Evolutionary conservation across 768 basidiomycete species (phyloP), one percentile per base, ranked within the genome.

Genomic region (Rhizopogon vesiculosus): DNA sequence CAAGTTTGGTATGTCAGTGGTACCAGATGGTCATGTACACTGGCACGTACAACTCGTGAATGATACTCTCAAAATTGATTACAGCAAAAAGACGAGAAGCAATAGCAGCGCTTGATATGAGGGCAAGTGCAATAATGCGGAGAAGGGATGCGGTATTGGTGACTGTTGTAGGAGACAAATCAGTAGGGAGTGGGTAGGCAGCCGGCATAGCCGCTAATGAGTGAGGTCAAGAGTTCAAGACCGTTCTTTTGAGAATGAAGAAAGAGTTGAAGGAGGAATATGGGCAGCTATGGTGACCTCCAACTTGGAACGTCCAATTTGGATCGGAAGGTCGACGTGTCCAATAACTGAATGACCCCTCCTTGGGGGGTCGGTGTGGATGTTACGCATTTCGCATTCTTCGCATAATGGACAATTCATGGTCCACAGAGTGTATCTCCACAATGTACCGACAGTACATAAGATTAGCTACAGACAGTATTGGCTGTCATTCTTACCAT

Each of bases 41-140:
- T 29, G 44, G 5, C 0, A 82, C 93, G 63, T 61, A 97, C 94
- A 98, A 98, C 79, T 98, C 97, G 72, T 98, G 96, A 64, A 99
- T 98, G 65, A 99, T 93, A 80, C 93, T 96, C 77, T 99, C 97
- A 69, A 97, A 98, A 63, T 98, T 92, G 59, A 98, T 77, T 64
- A 99, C 97, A 60, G 97, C 96, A 67, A 99, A 99, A 65, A 98
- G 79, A 71, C 97, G 86, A 56, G 94, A 96, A 35, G 95, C 88
- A 66, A 98, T 90, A 22, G 97, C 95, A 65, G 95, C 93, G 62
- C 82, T 93, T 54, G 93, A 93, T 64, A 98, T 98, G 67, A 96
- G 78, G 15, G 82, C 79, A 55, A 99, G 87, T 22, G 95, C 89
- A 61, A 97, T 80, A 60, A 96, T 93, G 61, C 92, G 87, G 62